These are phyloP conservation scores for Elsinoe perseae DNA, from an alignment of 2,329 filamentous ascomycete genomes.

Conservation along the genomic window DNA sequence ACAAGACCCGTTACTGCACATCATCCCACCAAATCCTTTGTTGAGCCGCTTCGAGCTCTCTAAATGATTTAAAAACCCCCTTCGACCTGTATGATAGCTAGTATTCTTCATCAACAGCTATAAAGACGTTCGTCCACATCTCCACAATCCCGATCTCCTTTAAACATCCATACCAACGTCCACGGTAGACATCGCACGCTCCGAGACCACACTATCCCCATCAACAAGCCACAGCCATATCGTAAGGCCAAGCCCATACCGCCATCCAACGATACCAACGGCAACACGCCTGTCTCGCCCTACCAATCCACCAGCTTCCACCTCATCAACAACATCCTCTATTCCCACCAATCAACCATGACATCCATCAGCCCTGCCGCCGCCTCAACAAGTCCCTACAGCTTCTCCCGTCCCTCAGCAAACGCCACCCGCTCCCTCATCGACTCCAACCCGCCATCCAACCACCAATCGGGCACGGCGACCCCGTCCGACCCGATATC, in stretches of 20 bases:
- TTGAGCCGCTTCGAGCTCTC: not conserved
- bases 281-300: slow-evolving; percentile 10
- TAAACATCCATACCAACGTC: not conserved
- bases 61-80: not conserved
- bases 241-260: no score
- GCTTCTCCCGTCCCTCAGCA: slow-evolving; percentile 20
- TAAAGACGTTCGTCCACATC: not conserved
- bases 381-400: slow-evolving; percentile 18
- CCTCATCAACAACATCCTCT: slow-evolving; percentile 2
- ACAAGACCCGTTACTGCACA: not conserved
- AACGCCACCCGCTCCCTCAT: slow-evolving; percentile 21
- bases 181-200: not conserved
- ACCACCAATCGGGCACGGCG: slow-evolving; percentile 17
- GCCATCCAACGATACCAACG: slow-evolving; percentile 12
- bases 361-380: slow-evolving; percentile 15
- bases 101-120: not conserved
- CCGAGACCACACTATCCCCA: not conserved
- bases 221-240: not conserved
- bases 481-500: slow-evolving; percentile 15
- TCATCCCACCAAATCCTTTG: not conserved
- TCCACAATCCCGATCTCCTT: not conserved
- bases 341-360: slow-evolving; percentile 5
- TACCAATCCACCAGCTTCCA: not conserved
- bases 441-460: slow-evolving; percentile 17
- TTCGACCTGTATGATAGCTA: not conserved